phyloP scores from a whole-genome alignment of 768 basidiomycete genomes.

The Floccularia luteovirens region DNA sequence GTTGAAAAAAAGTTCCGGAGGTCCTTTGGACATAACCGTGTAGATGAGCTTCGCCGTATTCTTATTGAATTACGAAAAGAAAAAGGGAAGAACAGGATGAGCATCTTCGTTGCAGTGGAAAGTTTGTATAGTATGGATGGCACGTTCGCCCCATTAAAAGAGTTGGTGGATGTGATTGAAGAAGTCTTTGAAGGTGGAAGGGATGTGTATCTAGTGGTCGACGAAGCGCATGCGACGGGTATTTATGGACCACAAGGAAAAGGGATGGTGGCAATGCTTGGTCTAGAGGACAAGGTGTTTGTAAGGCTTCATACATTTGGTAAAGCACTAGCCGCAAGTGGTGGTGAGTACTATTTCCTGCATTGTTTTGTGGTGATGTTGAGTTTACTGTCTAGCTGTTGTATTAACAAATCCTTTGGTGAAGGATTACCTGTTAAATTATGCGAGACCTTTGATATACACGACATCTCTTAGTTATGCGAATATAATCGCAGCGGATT shows the following conservation, averaged over 20 bases:
- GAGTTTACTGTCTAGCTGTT: slow-evolving; percentile 42
- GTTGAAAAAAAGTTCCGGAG: slow-evolving; percentile 24
- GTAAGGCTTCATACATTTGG: slow-evolving; percentile 89
- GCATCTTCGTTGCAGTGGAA: slow-evolving; percentile 81
- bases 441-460: slow-evolving; percentile 86
- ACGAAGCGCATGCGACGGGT: slow-evolving; percentile 93
- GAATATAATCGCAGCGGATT: slow-evolving; percentile 68
- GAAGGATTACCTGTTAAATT: slow-evolving; percentile 84
- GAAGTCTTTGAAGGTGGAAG: slow-evolving; percentile 46
- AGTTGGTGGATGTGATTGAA: slow-evolving; percentile 59
- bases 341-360: slow-evolving; percentile 50
- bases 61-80: slow-evolving; percentile 33
- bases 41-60: slow-evolving; percentile 36
- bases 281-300: slow-evolving; percentile 63
- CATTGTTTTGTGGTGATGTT: background rate
- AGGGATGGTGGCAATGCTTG: slow-evolving; percentile 66
- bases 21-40: slow-evolving; percentile 70
- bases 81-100: slow-evolving; percentile 34
- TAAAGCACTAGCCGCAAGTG: slow-evolving; percentile 79
- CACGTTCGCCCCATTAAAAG: slow-evolving; percentile 68
- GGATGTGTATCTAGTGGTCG: slow-evolving; percentile 76
- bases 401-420: slow-evolving; percentile 65
- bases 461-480: slow-evolving; percentile 79
- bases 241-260: slow-evolving; percentile 76
- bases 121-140: slow-evolving; percentile 96